Conservation (phyloP, 208 protist genomes). For the Leishmania lainsoni region DNA sequence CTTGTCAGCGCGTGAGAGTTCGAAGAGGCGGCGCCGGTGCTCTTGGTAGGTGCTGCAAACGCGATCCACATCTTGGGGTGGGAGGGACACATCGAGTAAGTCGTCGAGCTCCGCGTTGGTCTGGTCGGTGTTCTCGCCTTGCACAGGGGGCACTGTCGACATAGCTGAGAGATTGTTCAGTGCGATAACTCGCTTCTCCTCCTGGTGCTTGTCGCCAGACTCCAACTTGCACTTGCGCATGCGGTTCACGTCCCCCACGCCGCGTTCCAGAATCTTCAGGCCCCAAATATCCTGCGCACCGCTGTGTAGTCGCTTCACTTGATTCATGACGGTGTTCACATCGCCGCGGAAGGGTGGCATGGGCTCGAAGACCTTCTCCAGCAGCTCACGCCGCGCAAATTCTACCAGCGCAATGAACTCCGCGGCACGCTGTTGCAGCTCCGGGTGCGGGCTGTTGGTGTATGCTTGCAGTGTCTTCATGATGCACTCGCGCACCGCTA, state of each 20-base stretch:
- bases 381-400: conserved; percentile 51
- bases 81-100: conserved; percentile 72
- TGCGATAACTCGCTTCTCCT: conserved; percentile 59
- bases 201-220: conserved; percentile 21
- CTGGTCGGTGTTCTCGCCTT: conserved; percentile 77
- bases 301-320: conserved; percentile 30
- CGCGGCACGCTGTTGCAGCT: conserved; percentile 97
- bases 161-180: conserved; percentile 92
- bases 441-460: conserved; percentile 85
- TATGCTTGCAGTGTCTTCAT: conserved; percentile 74
- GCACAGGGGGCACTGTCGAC: conserved; percentile 96
- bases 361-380: conserved; percentile 73
- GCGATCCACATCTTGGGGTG: conserved; percentile 43
- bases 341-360: conserved; percentile 70
- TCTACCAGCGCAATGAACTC: conserved; percentile 95
- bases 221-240: conserved; percentile 12
- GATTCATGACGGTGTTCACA: conserved; percentile 42
- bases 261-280: conserved; percentile 38
- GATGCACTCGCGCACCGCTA: conserved; percentile 70
- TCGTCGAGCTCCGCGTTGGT: conserved; percentile 61
- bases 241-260: conserved; percentile 10
- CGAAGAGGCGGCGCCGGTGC: conserved; percentile 41
- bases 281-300: conserved; percentile 48
- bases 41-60: conserved; percentile 36
- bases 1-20: conserved; percentile 20